Conservation (phyloP, 192 early-diverging fungal species). For the Coemansia aciculifera region DNA sequence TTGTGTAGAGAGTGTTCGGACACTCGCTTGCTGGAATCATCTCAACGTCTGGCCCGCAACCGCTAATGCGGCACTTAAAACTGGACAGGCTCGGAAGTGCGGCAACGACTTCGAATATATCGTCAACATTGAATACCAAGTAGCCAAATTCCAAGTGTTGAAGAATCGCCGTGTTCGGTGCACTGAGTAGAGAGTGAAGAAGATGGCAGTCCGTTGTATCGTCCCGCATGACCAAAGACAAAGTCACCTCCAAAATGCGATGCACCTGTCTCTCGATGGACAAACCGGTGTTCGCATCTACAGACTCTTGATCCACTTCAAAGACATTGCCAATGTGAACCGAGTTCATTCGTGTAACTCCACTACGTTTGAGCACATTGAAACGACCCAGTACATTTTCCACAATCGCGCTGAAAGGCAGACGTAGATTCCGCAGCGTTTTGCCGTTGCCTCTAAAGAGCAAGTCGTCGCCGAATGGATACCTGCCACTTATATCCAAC, state of each 20-base stretch:
- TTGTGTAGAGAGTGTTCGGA: neutral
- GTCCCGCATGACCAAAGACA: neutral
- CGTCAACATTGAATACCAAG: neutral
- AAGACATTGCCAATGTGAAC: neutral
- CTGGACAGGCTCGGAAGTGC: neutral
- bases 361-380: neutral
- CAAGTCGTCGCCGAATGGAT: conserved; percentile 6
- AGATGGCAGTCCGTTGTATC: neutral
- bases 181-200: neutral
- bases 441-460: neutral
- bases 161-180: neutral
- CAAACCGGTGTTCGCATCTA: neutral
- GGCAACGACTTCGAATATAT: no score
- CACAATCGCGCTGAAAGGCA: neutral
- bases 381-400: neutral
- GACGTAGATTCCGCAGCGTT: neutral
- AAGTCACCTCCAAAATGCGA: neutral
- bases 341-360: neutral
- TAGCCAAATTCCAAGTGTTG: neutral
- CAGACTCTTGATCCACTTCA: neutral
- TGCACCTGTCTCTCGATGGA: neutral
- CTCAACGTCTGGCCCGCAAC: neutral
- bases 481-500: neutral
- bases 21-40: neutral
- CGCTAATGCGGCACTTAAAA: neutral